These are phyloP conservation scores for Exophiala sp. DNA, from an alignment of 2,329 filamentous ascomycete species.

Conservation along the genomic window DNA sequence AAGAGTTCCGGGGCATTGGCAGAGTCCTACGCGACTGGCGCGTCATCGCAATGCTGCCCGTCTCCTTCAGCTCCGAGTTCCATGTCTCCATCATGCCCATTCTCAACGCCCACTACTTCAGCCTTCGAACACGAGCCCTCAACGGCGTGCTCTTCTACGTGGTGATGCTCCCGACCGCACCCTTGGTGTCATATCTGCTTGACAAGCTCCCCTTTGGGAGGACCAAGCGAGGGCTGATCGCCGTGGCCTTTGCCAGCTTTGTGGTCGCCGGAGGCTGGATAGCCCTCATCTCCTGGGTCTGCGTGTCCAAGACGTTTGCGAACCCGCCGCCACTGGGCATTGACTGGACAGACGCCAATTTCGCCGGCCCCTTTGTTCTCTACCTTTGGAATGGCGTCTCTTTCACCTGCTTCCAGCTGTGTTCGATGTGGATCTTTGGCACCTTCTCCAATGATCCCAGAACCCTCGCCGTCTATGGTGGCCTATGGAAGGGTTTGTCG, in stretches of 20 bases:
- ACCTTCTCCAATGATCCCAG: too few relatives aligned
- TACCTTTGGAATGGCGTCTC: too few relatives aligned
- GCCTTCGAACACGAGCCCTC: slow-evolving; percentile 19
- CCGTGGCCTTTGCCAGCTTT: slow-evolving; percentile 4
- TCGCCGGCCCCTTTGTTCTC: neutral
- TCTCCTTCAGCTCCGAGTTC: slow-evolving; percentile 19
- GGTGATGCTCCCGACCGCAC: slow-evolving; percentile 8
- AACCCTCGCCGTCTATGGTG: too few relatives aligned
- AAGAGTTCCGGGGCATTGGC: neutral
- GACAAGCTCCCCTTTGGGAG: slow-evolving; percentile 27
- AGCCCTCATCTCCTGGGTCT: slow-evolving; percentile 1
- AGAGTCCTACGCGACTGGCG: slow-evolving; percentile 9
- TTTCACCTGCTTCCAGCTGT: too few relatives aligned
- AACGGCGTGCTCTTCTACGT: slow-evolving; percentile 18
- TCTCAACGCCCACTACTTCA: slow-evolving; percentile 19
- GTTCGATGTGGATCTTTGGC: too few relatives aligned
- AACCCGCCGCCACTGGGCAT: neutral
- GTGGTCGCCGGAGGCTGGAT: neutral
- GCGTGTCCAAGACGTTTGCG: slow-evolving; percentile 5
- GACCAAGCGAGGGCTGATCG: slow-evolving; percentile 9
- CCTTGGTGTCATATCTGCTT: slow-evolving; percentile 26
- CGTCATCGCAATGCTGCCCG: slow-evolving; percentile 12
- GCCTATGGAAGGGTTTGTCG: too few relatives aligned
- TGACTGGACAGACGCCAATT: slow-evolving; percentile 6
- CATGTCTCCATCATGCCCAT: slow-evolving; percentile 1